Percentiles rank a stretch among this genome's conserved stretches.
Evolutionary conservation across 225 moss, liverwort and hornwort genomes (phyloP).

Genomic region (Marchantia polymorpha): DNA sequence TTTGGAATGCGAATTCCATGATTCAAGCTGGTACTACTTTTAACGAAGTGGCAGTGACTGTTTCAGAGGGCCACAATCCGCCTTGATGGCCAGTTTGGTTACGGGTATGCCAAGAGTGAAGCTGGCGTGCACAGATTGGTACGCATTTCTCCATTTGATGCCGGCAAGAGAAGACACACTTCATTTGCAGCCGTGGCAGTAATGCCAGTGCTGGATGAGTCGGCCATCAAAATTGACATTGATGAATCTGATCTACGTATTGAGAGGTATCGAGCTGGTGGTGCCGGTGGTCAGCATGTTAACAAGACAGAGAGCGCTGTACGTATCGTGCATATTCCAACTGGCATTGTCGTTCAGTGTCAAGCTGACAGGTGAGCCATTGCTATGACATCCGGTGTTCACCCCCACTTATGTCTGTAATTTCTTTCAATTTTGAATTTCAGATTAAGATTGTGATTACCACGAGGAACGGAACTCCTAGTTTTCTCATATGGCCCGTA

Average conservation of each 20-base stretch:
- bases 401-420: neutral
- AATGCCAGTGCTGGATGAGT: slow-evolving; percentile 87
- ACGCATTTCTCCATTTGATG: slow-evolving; percentile 94
- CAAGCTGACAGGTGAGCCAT: slow-evolving; percentile 77
- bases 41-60: neutral
- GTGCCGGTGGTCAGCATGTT: slow-evolving; percentile 94
- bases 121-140: slow-evolving; percentile 94
- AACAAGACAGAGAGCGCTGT: slow-evolving; percentile 99
- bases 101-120: slow-evolving; percentile 89
- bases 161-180: slow-evolving; percentile 89
- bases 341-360: slow-evolving; percentile 86
- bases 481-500: neutral
- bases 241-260: slow-evolving; percentile 78
- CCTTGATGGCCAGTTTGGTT: slow-evolving; percentile 72
- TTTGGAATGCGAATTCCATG: too few relatives aligned
- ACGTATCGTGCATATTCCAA: slow-evolving; percentile 80
- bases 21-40: too few relatives aligned
- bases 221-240: slow-evolving; percentile 70
- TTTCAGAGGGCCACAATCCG: slow-evolving; percentile 77
- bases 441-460: neutral
- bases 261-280: slow-evolving; percentile 90
- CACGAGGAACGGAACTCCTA: neutral
- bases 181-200: slow-evolving; percentile 98
- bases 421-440: neutral
- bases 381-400: neutral